Percentiles rank a stretch among this genome's conserved stretches.
Evolutionary conservation across 2,329 filamentous ascomycete genomes (phyloP).

Genomic region (Clarireedia monteithiana): DNA sequence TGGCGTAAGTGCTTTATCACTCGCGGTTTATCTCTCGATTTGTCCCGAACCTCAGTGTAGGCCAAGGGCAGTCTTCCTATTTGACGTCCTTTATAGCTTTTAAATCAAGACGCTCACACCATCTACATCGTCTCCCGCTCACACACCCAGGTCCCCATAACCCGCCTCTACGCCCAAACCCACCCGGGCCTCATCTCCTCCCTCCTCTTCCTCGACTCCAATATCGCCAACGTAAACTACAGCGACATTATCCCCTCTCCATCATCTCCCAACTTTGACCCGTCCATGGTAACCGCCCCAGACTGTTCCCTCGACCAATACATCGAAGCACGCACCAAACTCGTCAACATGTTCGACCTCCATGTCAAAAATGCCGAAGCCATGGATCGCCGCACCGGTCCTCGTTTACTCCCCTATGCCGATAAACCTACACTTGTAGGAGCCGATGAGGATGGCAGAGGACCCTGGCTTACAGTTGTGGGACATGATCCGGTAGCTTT

Average conservation of each 20-base stretch:
- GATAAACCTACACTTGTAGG: conserved; percentile 26
- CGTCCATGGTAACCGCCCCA: conserved; percentile 17
- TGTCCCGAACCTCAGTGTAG: too few relatives aligned
- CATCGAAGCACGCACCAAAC: conserved; percentile 22
- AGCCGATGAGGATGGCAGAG: conserved; percentile 12
- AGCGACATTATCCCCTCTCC: conserved; percentile 25
- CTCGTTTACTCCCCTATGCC: conserved; percentile 23
- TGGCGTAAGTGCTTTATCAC: conserved; percentile 16
- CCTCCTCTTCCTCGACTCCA: conserved; percentile 29
- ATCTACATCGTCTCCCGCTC: background rate
- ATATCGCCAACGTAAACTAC: conserved; percentile 28
- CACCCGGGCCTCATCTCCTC: conserved; percentile 24
- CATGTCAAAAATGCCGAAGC: conserved; percentile 26
- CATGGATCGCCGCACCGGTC: conserved; percentile 24
- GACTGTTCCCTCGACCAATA: conserved; percentile 27
- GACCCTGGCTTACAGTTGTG: conserved; percentile 26
- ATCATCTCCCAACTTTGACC: conserved; percentile 22
- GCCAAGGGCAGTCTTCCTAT: too few relatives aligned
- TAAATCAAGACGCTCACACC: too few relatives aligned
- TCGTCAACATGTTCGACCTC: conserved; percentile 25
- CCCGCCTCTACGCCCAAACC: conserved; percentile 27
- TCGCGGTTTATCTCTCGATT: too few relatives aligned
- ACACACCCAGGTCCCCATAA: conserved; percentile 16
- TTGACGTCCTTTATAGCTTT: background rate
- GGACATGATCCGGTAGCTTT: conserved; percentile 29